Conservation (phyloP, 371 early-diverging fungal genomes). For the Choanephora cucurbitarum region DNA sequence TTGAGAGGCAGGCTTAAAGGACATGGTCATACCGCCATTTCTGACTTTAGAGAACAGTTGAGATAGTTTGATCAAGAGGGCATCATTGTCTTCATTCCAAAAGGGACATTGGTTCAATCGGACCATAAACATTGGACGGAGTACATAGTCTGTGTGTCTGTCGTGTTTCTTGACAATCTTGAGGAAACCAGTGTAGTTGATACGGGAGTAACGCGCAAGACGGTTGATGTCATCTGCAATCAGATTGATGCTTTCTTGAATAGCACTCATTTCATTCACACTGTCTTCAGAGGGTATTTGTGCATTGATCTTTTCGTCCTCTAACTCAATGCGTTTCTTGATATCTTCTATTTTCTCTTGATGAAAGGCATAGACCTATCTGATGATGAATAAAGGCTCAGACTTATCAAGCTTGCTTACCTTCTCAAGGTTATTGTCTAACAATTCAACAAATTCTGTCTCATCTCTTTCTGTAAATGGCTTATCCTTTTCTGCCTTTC, state of each 20-base stretch:
- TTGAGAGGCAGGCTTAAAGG: constrained; percentile 38
- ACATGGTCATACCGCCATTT: constrained; percentile 72
- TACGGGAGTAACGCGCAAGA: constrained; percentile 88
- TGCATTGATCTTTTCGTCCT: constrained; percentile 54
- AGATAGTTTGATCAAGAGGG: constrained; percentile 85
- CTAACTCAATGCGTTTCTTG: constrained; percentile 74
- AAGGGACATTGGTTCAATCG: constrained; percentile 86
- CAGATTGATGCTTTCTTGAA: constrained; percentile 79
- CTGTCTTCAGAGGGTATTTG: constrained; percentile 47
- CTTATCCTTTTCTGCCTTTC: constrained; percentile 65
- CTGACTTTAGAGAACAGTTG: constrained; percentile 88
- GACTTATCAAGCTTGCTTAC: constrained; percentile 68
- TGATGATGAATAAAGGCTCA: constrained; percentile 68
- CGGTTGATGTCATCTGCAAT: constrained; percentile 90
- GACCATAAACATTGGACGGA: constrained; percentile 88
- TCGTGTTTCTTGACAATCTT: constrained; percentile 98
- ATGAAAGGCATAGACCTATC: constrained; percentile 91
- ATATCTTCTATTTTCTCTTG: constrained; percentile 89
- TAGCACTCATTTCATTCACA: constrained; percentile 55
- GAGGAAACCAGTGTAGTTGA: constrained; percentile 96
- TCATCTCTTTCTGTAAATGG: constrained; percentile 76
- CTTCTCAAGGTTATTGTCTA: constrained; percentile 93
- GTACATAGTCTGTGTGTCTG: constrained; percentile 83
- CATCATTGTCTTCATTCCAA: constrained; percentile 91
- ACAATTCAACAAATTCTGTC: constrained; percentile 80